Evolutionary conservation across 164 flowering plant species (phyloP).

Genomic region (Nelumbo lutea): DNA sequence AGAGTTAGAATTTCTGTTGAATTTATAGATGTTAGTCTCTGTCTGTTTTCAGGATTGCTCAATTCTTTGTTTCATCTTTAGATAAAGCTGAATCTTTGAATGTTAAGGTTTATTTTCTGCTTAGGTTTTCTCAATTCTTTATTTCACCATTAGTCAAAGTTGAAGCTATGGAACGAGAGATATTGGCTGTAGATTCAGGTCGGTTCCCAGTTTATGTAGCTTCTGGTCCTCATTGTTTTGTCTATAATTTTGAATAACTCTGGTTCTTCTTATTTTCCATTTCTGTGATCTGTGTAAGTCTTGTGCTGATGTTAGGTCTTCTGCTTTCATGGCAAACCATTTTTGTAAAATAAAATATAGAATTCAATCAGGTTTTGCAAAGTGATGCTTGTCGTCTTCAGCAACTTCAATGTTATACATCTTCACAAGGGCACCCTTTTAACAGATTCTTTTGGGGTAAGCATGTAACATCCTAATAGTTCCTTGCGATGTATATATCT

Average conservation of each 20-base stretch:
- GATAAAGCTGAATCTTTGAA: background rate
- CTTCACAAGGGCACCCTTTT: slow-evolving; percentile 65
- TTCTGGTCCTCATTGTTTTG: background rate
- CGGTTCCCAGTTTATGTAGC: background rate
- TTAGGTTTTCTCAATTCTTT: slow-evolving; percentile 95
- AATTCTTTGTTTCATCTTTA: too few relatives aligned
- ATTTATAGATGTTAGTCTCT: too few relatives aligned
- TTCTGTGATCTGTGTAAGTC: background rate
- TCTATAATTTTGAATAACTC: background rate
- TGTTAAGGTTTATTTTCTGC: slow-evolving; percentile 5
- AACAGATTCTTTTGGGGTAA: slow-evolving; percentile 94
- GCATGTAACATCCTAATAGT: slow-evolving; percentile 2
- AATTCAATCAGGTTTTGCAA: slow-evolving; percentile 91
- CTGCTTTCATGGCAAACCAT: slow-evolving; percentile 7
- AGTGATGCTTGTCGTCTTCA: slow-evolving; percentile 96
- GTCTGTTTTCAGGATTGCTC: too few relatives aligned
- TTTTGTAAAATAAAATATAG: slow-evolving; percentile 29
- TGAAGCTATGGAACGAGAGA: slow-evolving; percentile 97
- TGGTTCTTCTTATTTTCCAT: background rate
- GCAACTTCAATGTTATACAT: slow-evolving; percentile 93
- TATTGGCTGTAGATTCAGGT: slow-evolving; percentile 98
- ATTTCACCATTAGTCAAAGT: slow-evolving; percentile 82
- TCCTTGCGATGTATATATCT: slow-evolving; percentile 3
- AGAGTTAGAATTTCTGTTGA: background rate
- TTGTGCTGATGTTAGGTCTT: slow-evolving; percentile 9